phyloP scores from a whole-genome alignment of 2,329 filamentous ascomycete species.

The Davidsoniella virescens region DNA sequence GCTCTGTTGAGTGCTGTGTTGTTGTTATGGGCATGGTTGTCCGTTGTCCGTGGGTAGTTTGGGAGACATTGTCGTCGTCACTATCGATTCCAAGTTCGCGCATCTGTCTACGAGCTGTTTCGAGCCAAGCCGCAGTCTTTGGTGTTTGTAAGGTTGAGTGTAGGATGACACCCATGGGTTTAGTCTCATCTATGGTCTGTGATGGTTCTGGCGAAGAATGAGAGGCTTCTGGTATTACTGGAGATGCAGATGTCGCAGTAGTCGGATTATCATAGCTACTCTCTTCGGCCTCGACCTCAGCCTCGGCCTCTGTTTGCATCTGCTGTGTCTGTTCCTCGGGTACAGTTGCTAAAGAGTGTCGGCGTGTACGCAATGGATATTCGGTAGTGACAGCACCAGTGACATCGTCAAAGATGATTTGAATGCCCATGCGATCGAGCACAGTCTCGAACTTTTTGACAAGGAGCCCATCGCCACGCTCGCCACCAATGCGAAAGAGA shows the following conservation, averaged over 20 bases:
- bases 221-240: slow-evolving; percentile 8
- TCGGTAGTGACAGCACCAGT: slow-evolving; percentile 12
- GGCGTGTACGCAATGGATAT: slow-evolving; percentile 5
- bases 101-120: slow-evolving; percentile 9
- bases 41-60: slow-evolving; percentile 1
- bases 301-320: slow-evolving; percentile 1
- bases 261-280: slow-evolving; percentile 9
- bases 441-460: slow-evolving; percentile 55
- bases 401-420: slow-evolving; percentile 40
- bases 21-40: neutral
- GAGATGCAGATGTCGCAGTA: slow-evolving; percentile 7
- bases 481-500: slow-evolving; percentile 61
- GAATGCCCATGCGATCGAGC: slow-evolving; percentile 53
- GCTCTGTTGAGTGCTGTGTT: neutral
- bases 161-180: neutral
- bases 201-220: slow-evolving; percentile 10
- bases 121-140: slow-evolving; percentile 10
- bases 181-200: slow-evolving; percentile 5
- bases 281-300: slow-evolving; percentile 3
- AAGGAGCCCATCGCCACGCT: slow-evolving; percentile 39
- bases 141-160: neutral
- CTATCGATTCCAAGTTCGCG: slow-evolving; percentile 10
- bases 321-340: slow-evolving; percentile 11
- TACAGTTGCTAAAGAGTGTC: slow-evolving; percentile 11
- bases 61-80: neutral